These are phyloP conservation scores for Pulicaria dysenterica DNA, from an alignment of 129 eudicot species.

Conservation along the genomic window DNA sequence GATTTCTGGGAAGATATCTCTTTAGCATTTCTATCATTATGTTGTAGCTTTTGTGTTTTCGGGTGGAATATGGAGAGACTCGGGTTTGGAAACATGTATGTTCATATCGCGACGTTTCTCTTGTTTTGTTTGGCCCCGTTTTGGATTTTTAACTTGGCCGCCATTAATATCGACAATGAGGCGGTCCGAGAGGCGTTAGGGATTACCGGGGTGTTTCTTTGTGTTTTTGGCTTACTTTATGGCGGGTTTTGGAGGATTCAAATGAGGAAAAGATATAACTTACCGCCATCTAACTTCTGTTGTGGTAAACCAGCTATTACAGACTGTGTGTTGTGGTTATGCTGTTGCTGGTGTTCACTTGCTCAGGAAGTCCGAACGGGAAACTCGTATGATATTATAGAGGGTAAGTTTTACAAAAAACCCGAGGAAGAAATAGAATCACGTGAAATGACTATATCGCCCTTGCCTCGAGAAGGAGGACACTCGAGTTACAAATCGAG, in stretches of 20 bases:
- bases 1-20: constrained; percentile 55
- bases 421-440: neutral
- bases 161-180: constrained; percentile 48
- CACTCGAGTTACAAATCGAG: neutral
- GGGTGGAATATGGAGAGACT: constrained; percentile 72
- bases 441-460: constrained; percentile 17
- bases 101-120: constrained; percentile 51
- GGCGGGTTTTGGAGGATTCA: constrained; percentile 70
- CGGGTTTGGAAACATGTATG: constrained; percentile 67
- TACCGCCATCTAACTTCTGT: constrained; percentile 38
- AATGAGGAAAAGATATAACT: constrained; percentile 51
- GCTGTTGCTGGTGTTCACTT: constrained; percentile 60
- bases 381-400: constrained; percentile 42
- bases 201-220: constrained; percentile 45
- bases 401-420: constrained; percentile 34
- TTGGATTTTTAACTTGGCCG: constrained; percentile 60
- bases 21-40: constrained; percentile 45
- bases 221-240: constrained; percentile 57
- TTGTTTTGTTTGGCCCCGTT: constrained; percentile 63
- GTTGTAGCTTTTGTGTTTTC: constrained; percentile 56
- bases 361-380: constrained; percentile 66
- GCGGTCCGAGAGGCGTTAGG: constrained; percentile 43
- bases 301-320: constrained; percentile 45
- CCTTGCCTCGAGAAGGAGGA: constrained; percentile 46
- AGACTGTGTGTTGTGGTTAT: constrained; percentile 56